phyloP scores from a whole-genome alignment of 495 filamentous ascomycete species.

The Trichocladium antarcticum region DNA sequence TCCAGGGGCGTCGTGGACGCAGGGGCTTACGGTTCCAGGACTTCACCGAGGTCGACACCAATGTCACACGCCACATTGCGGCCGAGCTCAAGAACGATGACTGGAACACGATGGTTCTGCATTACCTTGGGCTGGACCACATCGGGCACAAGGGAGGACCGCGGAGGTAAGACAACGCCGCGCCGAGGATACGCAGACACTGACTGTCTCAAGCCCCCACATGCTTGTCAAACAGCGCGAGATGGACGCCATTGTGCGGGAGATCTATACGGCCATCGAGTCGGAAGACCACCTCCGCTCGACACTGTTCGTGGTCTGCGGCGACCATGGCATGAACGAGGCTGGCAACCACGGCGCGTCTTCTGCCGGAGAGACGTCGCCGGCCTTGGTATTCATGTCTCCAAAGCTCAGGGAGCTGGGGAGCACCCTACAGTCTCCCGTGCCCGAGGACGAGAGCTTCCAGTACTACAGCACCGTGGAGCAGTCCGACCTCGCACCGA shows the following conservation, averaged over 20 bases:
- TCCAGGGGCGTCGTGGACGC: background rate
- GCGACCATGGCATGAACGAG: slow-evolving; percentile 99
- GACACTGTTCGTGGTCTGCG: slow-evolving; percentile 75
- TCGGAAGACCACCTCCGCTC: slow-evolving; percentile 55
- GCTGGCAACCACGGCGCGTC: slow-evolving; percentile 96
- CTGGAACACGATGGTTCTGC: slow-evolving; percentile 88
- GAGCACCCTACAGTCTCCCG: slow-evolving; percentile 33
- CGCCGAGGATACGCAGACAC: background rate
- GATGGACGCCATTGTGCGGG: slow-evolving; percentile 75
- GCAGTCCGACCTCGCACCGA: slow-evolving; percentile 87
- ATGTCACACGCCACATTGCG: slow-evolving; percentile 85
- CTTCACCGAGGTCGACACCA: slow-evolving; percentile 94
- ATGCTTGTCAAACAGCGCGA: slow-evolving; percentile 91
- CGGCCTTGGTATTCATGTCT: slow-evolving; percentile 83
- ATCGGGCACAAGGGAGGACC: slow-evolving; percentile 95
- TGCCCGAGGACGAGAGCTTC: slow-evolving; percentile 46
- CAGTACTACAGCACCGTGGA: slow-evolving; percentile 75
- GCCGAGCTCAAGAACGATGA: slow-evolving; percentile 63
- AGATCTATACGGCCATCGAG: slow-evolving; percentile 68
- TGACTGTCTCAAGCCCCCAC: slow-evolving; percentile 47
- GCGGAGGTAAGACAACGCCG: slow-evolving; percentile 44
- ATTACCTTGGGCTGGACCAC: slow-evolving; percentile 93
- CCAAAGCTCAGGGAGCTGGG: slow-evolving; percentile 60
- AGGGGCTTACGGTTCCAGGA: slow-evolving; percentile 48
- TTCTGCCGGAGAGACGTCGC: slow-evolving; percentile 81